Evolutionary conservation across 2,329 filamentous ascomycete genomes (phyloP).

Genomic region (Teratosphaeria nubilosa): DNA sequence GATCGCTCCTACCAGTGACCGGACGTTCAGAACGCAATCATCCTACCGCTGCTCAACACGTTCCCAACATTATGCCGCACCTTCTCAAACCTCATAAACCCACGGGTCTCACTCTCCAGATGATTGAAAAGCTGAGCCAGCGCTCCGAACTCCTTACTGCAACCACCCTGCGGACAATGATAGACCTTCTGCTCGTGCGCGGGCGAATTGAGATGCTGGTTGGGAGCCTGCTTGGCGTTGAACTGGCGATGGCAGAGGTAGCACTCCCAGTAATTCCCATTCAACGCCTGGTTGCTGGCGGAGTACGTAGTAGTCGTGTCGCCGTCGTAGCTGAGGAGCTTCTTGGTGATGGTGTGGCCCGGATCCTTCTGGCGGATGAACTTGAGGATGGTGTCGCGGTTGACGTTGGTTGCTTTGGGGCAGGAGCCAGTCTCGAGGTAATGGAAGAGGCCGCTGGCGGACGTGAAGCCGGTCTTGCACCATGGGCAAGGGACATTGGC

Average conservation of each 20-base stretch:
- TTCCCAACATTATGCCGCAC: slow-evolving; percentile 26
- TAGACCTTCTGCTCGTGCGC: slow-evolving; percentile 40
- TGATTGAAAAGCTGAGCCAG: slow-evolving; percentile 36
- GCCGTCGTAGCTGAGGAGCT: slow-evolving; percentile 38
- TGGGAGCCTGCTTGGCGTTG: slow-evolving; percentile 26
- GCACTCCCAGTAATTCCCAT: slow-evolving; percentile 41
- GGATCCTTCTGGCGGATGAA: slow-evolving; percentile 40
- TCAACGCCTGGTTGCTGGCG: slow-evolving; percentile 36
- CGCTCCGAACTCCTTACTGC: slow-evolving; percentile 28
- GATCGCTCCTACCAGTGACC: too few relatives aligned
- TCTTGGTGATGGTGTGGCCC: slow-evolving; percentile 41
- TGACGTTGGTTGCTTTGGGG: slow-evolving; percentile 33
- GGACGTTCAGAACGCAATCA: slow-evolving; percentile 3
- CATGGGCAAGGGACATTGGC: slow-evolving; percentile 43
- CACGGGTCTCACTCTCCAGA: slow-evolving; percentile 36
- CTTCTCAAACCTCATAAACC: slow-evolving; percentile 30
- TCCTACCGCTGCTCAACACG: slow-evolving; percentile 3
- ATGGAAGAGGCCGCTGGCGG: slow-evolving; percentile 45
- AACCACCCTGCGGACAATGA: slow-evolving; percentile 34
- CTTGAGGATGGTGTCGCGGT: slow-evolving; percentile 40
- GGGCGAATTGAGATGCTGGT: slow-evolving; percentile 46
- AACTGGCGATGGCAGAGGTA: slow-evolving; percentile 45
- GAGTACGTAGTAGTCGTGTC: slow-evolving; percentile 21
- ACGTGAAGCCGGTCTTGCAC: slow-evolving; percentile 38
- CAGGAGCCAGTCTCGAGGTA: slow-evolving; percentile 51